Evolutionary conservation across 805 yeast species (phyloP), one percentile per base, ranked within the genome.

Genomic region (Hanseniaspora jakobsenii): DNA sequence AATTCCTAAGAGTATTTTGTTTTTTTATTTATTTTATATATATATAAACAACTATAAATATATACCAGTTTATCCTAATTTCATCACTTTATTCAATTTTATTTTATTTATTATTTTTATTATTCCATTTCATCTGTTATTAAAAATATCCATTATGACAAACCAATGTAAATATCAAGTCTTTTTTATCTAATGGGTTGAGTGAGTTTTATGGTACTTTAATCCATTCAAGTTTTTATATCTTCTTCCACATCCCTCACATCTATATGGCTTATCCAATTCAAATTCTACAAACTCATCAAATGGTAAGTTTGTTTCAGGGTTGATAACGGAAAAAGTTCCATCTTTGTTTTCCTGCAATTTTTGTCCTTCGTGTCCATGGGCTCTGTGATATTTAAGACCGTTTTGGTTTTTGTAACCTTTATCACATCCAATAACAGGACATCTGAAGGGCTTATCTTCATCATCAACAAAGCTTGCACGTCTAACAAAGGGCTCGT

Each of bases 331-430:
- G 36, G 89, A 79, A 52, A 79, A 81, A 1, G 95, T 78, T 4
- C 98, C 98, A 59, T 89, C 97, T 10, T 86, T 81, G 58, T 89
- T 89, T 53, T 80, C 83, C 56, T 84, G 81, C 47, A 89, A 66
- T 29, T 84, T 85, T 64, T 89, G 98, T 59, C 89, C 87, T 63
- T 87, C 96, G 64, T 89, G 98, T 32, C 98, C 98, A 61, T 89
- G 98, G 47, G 81, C 67, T 52, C 95, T 73, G 64, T 91, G 98
- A 63, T 91, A 91, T 62, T 91, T 91, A 58, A 91, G 70, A 14
- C 98, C 98, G 59, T 91, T 91, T 65, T 91, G 98, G 63, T 91
- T 91, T 66, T 91, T 91, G 63, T 91, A 91, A 23, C 89, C 87
- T 68, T 91, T 91, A 55, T 87, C 96, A 64, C 98, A 91, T 6